These are phyloP conservation scores for Phytophthora ohioensis DNA, from an alignment of 352 stramenopile genomes.

Conservation along the genomic window DNA sequence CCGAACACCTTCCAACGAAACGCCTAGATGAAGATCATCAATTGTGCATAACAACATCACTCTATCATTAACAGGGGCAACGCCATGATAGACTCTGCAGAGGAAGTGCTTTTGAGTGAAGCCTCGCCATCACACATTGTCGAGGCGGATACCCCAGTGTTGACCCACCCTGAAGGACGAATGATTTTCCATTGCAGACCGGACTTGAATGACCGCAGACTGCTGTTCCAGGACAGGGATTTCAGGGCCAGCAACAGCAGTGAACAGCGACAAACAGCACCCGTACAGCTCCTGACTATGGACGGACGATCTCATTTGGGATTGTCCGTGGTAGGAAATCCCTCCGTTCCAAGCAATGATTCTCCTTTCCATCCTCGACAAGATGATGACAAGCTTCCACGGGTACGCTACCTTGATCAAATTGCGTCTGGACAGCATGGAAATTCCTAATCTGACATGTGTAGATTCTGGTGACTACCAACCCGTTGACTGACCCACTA, in stretches of 20 bases:
- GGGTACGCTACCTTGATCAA: slow-evolving; percentile 13
- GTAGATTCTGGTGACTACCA: slow-evolving; percentile 57
- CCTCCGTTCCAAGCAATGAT: slow-evolving; percentile 8
- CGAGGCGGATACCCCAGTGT: slow-evolving; percentile 8
- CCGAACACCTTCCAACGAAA: slow-evolving; percentile 6
- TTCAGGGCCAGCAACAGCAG: neutral
- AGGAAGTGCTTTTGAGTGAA: slow-evolving; percentile 34
- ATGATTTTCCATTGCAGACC: slow-evolving; percentile 61
- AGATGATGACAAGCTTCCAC: slow-evolving; percentile 29
- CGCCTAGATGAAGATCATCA: neutral
- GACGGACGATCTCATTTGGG: slow-evolving; percentile 59
- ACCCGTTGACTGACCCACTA: slow-evolving; percentile 37
- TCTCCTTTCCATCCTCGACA: slow-evolving; percentile 1
- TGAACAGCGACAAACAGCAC: slow-evolving; percentile 20
- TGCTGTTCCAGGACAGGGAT: slow-evolving; percentile 52
- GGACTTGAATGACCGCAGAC: slow-evolving; percentile 50
- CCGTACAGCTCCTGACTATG: slow-evolving; percentile 60
- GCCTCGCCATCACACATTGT: slow-evolving; percentile 12
- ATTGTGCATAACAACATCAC: too few species aligned
- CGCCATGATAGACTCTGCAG: slow-evolving; percentile 49
- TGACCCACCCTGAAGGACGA: slow-evolving; percentile 23
- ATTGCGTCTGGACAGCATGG: neutral
- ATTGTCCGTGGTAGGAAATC: slow-evolving; percentile 24
- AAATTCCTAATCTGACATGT: too few species aligned
- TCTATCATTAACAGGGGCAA: too few species aligned